Conservation (phyloP, 2,329 filamentous ascomycete genomes). For the Alternaria tenuissima region DNA sequence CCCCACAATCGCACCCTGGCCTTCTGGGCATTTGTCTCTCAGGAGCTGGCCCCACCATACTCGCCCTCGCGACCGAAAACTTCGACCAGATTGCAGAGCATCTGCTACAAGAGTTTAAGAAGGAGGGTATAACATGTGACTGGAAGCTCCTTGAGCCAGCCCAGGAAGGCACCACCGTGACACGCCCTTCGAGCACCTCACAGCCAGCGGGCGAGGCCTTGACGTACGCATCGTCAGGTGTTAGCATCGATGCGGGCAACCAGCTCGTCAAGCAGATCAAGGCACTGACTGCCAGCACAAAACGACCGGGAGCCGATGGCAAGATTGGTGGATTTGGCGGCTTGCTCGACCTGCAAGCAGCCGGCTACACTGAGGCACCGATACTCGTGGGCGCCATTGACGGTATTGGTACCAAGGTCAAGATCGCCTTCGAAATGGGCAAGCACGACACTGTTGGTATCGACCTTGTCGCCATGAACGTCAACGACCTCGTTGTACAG, state of each 20-base stretch:
- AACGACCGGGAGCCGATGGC: slow-evolving; percentile 85
- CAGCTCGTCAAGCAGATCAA: slow-evolving; percentile 93
- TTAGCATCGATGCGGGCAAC: slow-evolving; percentile 94
- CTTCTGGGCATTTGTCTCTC: slow-evolving; percentile 94
- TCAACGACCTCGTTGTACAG: slow-evolving; percentile 96
- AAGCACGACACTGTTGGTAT: slow-evolving; percentile 96
- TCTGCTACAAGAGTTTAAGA: slow-evolving; percentile 77
- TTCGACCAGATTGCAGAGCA: slow-evolving; percentile 85
- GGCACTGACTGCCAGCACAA: slow-evolving; percentile 83
- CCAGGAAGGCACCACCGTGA: slow-evolving; percentile 67
- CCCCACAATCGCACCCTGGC: slow-evolving; percentile 83
- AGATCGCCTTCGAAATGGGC: slow-evolving; percentile 88
- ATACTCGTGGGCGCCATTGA: slow-evolving; percentile 94
- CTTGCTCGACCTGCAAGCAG: slow-evolving; percentile 77
- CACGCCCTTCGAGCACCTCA: slow-evolving; percentile 26
- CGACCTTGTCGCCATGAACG: slow-evolving; percentile 98
- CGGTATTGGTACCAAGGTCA: slow-evolving; percentile 95
- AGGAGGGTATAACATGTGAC: slow-evolving; percentile 76
- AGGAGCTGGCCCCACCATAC: slow-evolving; percentile 91
- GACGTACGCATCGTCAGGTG: slow-evolving; percentile 92
- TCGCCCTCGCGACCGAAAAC: slow-evolving; percentile 88
- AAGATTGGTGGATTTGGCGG: slow-evolving; percentile 97
- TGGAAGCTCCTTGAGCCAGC: slow-evolving; percentile 92
- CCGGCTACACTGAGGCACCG: slow-evolving; percentile 77
- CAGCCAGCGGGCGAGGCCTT: slow-evolving; percentile 54